Evolutionary conservation across 208 protist species (phyloP).

Genomic region (Acanthamoeba triangularis): DNA sequence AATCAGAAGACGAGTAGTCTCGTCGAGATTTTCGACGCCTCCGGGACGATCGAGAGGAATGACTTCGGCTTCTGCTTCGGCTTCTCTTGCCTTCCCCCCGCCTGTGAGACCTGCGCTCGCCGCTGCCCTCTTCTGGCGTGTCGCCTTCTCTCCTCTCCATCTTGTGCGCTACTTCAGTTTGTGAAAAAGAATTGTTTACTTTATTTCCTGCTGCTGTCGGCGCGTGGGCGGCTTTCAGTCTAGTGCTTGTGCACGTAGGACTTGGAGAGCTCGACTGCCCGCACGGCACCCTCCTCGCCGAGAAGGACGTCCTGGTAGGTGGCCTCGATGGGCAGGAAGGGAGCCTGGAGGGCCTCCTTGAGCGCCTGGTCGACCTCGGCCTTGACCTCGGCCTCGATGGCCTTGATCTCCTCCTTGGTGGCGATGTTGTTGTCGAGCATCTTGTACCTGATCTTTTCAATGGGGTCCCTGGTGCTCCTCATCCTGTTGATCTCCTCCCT

Average conservation of each 20-base stretch:
- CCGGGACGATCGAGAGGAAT: neutral
- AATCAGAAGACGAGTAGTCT: neutral
- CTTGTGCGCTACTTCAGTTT: neutral
- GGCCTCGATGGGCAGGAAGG: slow-evolving; percentile 91
- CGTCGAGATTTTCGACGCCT: neutral
- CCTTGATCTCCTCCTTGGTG: slow-evolving; percentile 96
- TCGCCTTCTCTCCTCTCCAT: neutral
- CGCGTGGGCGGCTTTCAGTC: neutral
- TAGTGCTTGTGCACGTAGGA: slow-evolving; percentile 52
- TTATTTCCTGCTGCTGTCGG: too few relatives aligned
- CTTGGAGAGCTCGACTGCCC: slow-evolving; percentile 68
- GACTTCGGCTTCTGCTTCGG: neutral
- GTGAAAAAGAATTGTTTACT: too few relatives aligned
- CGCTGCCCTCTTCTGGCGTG: neutral
- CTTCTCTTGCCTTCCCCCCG: neutral
- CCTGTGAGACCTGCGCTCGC: too few relatives aligned
- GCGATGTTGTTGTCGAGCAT: slow-evolving; percentile 94
- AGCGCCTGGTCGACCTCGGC: slow-evolving; percentile 96
- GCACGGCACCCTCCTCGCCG: slow-evolving; percentile 26
- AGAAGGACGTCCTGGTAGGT: slow-evolving; percentile 21
- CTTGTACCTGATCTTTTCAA: slow-evolving; percentile 94
- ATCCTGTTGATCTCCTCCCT: slow-evolving; percentile 97
- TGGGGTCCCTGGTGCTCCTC: slow-evolving; percentile 94
- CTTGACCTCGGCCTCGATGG: slow-evolving; percentile 94
- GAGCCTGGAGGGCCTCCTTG: slow-evolving; percentile 93